A percentile compares a stretch with the other conserved stretches of the same genome.
Evolutionary conservation across 179 eudicot species (phyloP).

Genomic region (Carnegiea gigantea): DNA sequence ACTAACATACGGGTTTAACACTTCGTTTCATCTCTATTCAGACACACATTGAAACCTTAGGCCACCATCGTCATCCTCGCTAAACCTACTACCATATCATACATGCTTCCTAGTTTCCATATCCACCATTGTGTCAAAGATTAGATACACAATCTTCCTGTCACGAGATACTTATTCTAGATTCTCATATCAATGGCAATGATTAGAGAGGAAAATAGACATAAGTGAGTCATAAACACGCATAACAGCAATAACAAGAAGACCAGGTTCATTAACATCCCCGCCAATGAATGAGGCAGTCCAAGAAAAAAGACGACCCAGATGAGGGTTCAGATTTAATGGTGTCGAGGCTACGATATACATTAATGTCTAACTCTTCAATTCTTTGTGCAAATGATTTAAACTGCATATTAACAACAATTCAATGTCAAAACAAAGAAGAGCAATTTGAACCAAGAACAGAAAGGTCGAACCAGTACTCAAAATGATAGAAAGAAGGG

Average conservation of each 20-base stretch:
- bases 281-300: slow-evolving; percentile 77
- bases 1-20: background rate
- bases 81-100: background rate
- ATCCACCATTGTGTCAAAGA: background rate
- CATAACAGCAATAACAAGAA: background rate
- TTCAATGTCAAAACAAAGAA: background rate
- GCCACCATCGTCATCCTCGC: background rate
- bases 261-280: slow-evolving; percentile 36
- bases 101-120: background rate
- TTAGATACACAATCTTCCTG: background rate
- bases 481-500: background rate
- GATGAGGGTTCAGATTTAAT: slow-evolving; percentile 66
- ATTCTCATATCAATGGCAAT: background rate
- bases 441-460: background rate
- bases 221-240: too few relatives aligned
- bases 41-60: background rate
- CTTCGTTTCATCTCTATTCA: background rate
- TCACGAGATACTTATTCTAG: too few relatives aligned
- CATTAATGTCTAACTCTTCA: slow-evolving; percentile 67
- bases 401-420: slow-evolving; percentile 51
- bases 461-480: background rate
- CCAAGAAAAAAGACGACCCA: slow-evolving; percentile 71
- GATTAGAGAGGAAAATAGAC: too few relatives aligned
- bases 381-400: too few relatives aligned
- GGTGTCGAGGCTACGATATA: slow-evolving; percentile 61